Evolutionary conservation across 179 eudicot species (phyloP), one percentile per base, ranked within the genome.

Genomic region (Drosera spatulata): DNA sequence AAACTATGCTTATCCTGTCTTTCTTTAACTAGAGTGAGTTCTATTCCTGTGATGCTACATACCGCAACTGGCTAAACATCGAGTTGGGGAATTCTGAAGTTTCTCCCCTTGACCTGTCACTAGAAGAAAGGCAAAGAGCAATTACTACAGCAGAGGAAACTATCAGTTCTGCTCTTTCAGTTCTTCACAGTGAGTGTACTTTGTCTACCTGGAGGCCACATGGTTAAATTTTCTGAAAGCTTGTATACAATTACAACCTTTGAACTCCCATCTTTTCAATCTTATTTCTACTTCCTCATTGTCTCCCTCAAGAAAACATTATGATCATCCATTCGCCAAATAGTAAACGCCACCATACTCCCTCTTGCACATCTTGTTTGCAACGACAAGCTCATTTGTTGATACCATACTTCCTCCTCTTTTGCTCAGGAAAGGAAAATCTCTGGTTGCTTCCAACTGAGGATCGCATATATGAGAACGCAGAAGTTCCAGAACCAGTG

Each of bases 31-130:
- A 91, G 97, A 82, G 80, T 40, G 91, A 88, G 77, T 91, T 85
- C 69, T 91, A 82, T 66, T 85, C 96, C 48, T 85, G 96, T 73
- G 98, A 91, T 78, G 96, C 96, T 61, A 88, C 83, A 39, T 88
- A 91, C 60, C 96, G 98, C 71, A 88, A 85, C 59, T 88, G 96
- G 96, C 86, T 91, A 65, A 81, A 82, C 73, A 66, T 84, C 63
- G 88, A 88, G 67, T 61, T 85, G 61, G 86, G 81, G 70, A 85
- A 79, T 75, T 80, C 83, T 7, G 88, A 82, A 69, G 77, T 80
- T 65, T 62, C 93, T 45, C 72, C 78, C n/a, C 53, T 55, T 59
- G 82, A 84, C 58, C 72, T 91, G 45, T 88, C 96, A 51, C 66
- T 33, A 50, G 98, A 83, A 65, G 98, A 91, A 75, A 82, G 81